Conservation (phyloP, 148 eudicot species). For the Cornus kousa region DNA sequence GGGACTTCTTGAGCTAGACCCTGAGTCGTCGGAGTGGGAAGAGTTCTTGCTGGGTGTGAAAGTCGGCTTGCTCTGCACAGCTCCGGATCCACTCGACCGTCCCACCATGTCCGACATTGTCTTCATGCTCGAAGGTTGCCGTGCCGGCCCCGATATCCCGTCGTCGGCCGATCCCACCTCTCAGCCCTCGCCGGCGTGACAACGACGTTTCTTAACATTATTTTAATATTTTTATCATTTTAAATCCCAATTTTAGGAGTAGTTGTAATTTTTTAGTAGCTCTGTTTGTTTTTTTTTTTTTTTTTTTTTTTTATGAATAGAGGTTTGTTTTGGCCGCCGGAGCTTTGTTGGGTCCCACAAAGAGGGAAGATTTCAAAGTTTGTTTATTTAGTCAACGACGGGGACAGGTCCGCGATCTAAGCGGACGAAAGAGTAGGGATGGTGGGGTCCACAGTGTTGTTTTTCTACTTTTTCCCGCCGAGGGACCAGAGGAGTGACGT, state of each 20-base stretch:
- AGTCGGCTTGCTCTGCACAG: conserved; percentile 60
- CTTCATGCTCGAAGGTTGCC: conserved; percentile 33
- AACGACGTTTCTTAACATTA: background rate
- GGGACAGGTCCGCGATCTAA: background rate
- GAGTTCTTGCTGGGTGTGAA: conserved; percentile 78
- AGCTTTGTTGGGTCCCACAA: background rate
- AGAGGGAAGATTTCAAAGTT: background rate
- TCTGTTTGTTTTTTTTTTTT: background rate
- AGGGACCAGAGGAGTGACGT: conserved; percentile 11
- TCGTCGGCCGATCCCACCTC: conserved; percentile 23
- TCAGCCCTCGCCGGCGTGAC: conserved; percentile 27
- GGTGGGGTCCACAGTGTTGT: conserved; percentile 5
- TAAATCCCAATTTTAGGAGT: too few species aligned
- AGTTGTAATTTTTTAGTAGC: background rate
- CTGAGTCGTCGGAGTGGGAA: conserved; percentile 76
- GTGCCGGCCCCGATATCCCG: conserved; percentile 20
- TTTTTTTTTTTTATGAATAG: background rate
- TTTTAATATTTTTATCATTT: background rate
- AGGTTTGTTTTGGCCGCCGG: background rate
- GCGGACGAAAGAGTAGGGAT: background rate
- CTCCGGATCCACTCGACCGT: conserved; percentile 41
- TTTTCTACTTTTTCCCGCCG: conserved; percentile 27
- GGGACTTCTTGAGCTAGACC: conserved; percentile 62
- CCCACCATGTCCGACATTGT: conserved; percentile 24
- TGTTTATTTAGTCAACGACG: background rate